Percentiles rank a stretch among this genome's conserved stretches.
Evolutionary conservation across 2,329 filamentous ascomycete genomes (phyloP).

Genomic region (Acarospora socialis): DNA sequence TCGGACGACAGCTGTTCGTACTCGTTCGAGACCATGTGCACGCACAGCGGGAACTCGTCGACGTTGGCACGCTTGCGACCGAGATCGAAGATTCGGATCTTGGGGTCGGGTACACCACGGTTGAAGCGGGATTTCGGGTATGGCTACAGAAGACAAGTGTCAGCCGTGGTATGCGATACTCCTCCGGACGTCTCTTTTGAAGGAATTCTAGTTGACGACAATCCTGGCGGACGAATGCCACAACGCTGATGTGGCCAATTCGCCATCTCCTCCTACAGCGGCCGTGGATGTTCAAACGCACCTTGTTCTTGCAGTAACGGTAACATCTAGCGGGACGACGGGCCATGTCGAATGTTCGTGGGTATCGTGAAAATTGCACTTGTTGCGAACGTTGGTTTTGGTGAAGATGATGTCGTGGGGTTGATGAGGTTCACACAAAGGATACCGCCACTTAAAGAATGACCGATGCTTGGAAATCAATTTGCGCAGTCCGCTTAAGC

Average conservation of each 20-base stretch:
- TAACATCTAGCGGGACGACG: slow-evolving; percentile 99
- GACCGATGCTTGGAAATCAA: no score
- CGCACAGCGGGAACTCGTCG: slow-evolving; percentile 98
- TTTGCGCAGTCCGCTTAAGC: no score
- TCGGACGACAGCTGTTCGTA: slow-evolving; percentile 99
- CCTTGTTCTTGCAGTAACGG: slow-evolving; percentile 99
- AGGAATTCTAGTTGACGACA: no score
- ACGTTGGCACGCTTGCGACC: slow-evolving; percentile 97
- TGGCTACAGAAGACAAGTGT: slow-evolving; percentile 40
- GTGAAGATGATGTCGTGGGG: no score
- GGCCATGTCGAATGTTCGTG: slow-evolving; percentile 82
- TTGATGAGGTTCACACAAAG: no score
- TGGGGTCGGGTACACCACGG: slow-evolving; percentile 80
- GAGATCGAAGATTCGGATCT: slow-evolving; percentile 96
- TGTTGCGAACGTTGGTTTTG: slow-evolving; percentile 37
- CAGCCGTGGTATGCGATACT: background rate
- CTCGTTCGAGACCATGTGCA: slow-evolving; percentile 99
- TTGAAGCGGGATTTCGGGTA: slow-evolving; percentile 99
- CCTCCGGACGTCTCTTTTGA: no score
- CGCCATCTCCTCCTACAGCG: no score
- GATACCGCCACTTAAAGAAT: no score
- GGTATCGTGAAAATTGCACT: slow-evolving; percentile 32
- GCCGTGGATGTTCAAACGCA: slow-evolving; percentile 37
- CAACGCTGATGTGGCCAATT: no score
- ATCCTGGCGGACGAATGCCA: no score